Evolutionary conservation across 345 rosid species (phyloP).

Genomic region (Chamaenerion angustifolium): DNA sequence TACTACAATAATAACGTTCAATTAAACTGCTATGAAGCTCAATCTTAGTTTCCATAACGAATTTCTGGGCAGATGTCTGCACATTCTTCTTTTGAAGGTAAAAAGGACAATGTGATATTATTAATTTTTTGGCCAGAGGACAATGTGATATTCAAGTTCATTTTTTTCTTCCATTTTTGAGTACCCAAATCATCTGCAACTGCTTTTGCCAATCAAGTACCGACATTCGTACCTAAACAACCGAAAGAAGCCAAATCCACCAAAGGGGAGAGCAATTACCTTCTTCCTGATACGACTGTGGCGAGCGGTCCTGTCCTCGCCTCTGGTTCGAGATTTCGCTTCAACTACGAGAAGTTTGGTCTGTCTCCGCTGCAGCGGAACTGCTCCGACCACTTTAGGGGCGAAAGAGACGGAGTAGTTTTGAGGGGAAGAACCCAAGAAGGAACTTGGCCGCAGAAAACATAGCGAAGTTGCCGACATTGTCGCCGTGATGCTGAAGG

Average conservation of each 20-base stretch:
- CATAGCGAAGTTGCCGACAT: slow-evolving; percentile 2
- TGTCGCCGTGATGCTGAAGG: slow-evolving; percentile 3
- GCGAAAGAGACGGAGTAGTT: neutral
- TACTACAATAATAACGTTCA: too few species aligned
- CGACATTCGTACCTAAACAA: neutral
- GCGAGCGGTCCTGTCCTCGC: slow-evolving; percentile 66
- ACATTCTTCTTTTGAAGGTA: too few species aligned
- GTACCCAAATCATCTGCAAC: neutral
- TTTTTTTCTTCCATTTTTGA: neutral
- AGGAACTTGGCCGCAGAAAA: slow-evolving; percentile 7
- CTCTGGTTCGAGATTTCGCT: slow-evolving; percentile 54
- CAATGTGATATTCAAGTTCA: neutral
- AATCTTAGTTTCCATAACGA: too few species aligned
- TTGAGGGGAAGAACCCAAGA: slow-evolving; percentile 11
- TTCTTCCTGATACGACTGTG: slow-evolving; percentile 87
- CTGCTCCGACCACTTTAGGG: slow-evolving; percentile 10
- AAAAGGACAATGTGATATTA: neutral
- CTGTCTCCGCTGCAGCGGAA: slow-evolving; percentile 12
- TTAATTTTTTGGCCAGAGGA: too few species aligned
- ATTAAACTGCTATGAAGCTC: too few species aligned
- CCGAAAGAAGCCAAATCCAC: neutral
- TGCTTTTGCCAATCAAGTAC: neutral
- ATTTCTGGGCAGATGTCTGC: too few species aligned
- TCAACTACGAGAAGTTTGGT: slow-evolving; percentile 24
- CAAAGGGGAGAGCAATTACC: slow-evolving; percentile 18